Conservation (phyloP, 805 yeast species). For the Saccharomycopsis sp. region DNA sequence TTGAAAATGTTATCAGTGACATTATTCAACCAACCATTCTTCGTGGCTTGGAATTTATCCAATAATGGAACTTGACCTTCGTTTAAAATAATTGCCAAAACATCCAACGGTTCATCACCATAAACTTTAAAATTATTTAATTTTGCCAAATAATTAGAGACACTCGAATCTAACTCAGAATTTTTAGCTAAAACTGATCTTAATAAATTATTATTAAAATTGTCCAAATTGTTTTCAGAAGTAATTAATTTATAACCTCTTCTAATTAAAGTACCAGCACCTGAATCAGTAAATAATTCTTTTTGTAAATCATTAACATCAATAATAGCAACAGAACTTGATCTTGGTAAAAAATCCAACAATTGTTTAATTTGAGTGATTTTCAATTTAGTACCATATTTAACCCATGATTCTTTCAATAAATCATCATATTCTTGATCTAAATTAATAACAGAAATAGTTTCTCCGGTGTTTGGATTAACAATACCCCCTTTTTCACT, state of each 20-base stretch:
- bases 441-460: conserved; percentile 80
- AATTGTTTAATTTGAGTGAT: conserved; percentile 94
- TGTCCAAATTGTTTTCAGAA: conserved; percentile 54
- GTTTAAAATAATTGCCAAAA: conserved; percentile 73
- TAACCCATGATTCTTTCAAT: conserved; percentile 94
- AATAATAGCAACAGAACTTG: conserved; percentile 96
- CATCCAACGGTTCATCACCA: conserved; percentile 95
- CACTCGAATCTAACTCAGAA: conserved; percentile 62
- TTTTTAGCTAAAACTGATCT: conserved; percentile 74
- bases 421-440: conserved; percentile 93
- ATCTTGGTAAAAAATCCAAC: conserved; percentile 88
- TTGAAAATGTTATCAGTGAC: conserved; percentile 92
- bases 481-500: conserved; percentile 97
- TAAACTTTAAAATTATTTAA: conserved; percentile 61
- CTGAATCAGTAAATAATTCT: conserved; percentile 96
- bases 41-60: conserved; percentile 81
- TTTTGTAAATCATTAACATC: conserved; percentile 93
- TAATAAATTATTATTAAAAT: conserved; percentile 65
- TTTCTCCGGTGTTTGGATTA: conserved; percentile 87
- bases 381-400: conserved; percentile 95
- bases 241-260: conserved; percentile 87
- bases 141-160: conserved; percentile 72
- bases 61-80: conserved; percentile 50
- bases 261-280: conserved; percentile 98
- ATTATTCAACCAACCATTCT: conserved; percentile 94